Evolutionary conservation across 1,139 yeast genomes (phyloP).

Genomic region (Candida frijolesensis): DNA sequence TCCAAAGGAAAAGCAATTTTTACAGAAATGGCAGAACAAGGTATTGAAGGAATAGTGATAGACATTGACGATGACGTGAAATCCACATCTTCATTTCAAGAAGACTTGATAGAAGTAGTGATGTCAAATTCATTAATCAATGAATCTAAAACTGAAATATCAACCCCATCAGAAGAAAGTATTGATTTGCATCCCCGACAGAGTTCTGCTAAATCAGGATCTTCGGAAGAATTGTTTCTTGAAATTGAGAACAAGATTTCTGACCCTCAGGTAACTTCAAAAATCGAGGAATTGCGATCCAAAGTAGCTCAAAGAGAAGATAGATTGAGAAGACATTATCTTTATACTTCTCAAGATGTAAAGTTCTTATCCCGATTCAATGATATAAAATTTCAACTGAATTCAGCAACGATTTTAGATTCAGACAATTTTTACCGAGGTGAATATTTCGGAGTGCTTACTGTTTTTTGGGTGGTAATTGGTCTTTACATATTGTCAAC

Average conservation of each 20-base stretch:
- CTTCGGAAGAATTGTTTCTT: not conserved
- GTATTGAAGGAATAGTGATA: not conserved
- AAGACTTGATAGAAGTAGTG: not conserved
- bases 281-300: slow-evolving; percentile 5
- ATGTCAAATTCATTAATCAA: not conserved
- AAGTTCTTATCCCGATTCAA: slow-evolving; percentile 16
- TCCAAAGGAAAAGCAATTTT: not conserved
- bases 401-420: slow-evolving; percentile 52
- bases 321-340: slow-evolving; percentile 6
- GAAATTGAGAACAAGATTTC: not conserved
- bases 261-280: not conserved
- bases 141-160: not conserved
- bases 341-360: slow-evolving; percentile 6
- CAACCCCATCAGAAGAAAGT: not conserved
- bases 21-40: not conserved
- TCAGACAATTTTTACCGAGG: slow-evolving; percentile 38
- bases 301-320: slow-evolving; percentile 10
- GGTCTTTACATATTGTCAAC: slow-evolving; percentile 53
- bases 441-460: slow-evolving; percentile 64
- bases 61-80: not conserved
- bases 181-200: not conserved
- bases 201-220: not conserved
- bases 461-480: slow-evolving; percentile 68
- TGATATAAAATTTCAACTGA: slow-evolving; percentile 14
- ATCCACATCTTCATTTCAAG: not conserved